These are phyloP conservation scores for Vanderwaltozyma tropicalis DNA, from an alignment of 805 yeast genomes.

Conservation along the genomic window DNA sequence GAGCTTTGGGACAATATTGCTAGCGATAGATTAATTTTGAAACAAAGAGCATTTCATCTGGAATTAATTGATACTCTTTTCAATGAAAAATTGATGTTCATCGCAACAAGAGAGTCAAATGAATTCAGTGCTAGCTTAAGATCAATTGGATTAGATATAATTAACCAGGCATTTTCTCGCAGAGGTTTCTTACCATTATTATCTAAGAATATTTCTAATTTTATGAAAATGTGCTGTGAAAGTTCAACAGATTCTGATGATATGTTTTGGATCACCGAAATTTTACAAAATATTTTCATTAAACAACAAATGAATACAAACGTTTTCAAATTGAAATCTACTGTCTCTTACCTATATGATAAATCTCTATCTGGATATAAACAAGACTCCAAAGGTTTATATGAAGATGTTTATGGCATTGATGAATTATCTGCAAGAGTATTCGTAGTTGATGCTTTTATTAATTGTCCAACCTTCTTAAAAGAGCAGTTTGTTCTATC, in stretches of 20 bases:
- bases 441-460: slow-evolving; percentile 38
- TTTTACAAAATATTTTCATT: slow-evolving; percentile 38
- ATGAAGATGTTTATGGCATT: slow-evolving; percentile 42
- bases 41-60: slow-evolving; percentile 56
- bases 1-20: slow-evolving; percentile 50
- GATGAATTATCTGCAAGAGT: slow-evolving; percentile 48
- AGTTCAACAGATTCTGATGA: slow-evolving; percentile 33
- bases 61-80: slow-evolving; percentile 42
- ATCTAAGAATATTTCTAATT: slow-evolving; percentile 36
- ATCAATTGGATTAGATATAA: slow-evolving; percentile 32
- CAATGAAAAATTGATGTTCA: slow-evolving; percentile 31
- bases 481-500: slow-evolving; percentile 16
- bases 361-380: slow-evolving; percentile 25
- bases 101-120: slow-evolving; percentile 28
- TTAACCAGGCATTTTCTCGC: slow-evolving; percentile 46
- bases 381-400: slow-evolving; percentile 29
- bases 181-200: slow-evolving; percentile 58
- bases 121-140: slow-evolving; percentile 5
- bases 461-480: slow-evolving; percentile 21
- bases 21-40: slow-evolving; percentile 49
- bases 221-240: slow-evolving; percentile 28
- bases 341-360: slow-evolving; percentile 47
- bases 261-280: slow-evolving; percentile 45
- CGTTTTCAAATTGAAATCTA: slow-evolving; percentile 48
- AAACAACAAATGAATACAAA: slow-evolving; percentile 46